Evolutionary conservation across 768 basidiomycete genomes (phyloP).

Genomic region (Rhodotorula sphaerocarpa): DNA sequence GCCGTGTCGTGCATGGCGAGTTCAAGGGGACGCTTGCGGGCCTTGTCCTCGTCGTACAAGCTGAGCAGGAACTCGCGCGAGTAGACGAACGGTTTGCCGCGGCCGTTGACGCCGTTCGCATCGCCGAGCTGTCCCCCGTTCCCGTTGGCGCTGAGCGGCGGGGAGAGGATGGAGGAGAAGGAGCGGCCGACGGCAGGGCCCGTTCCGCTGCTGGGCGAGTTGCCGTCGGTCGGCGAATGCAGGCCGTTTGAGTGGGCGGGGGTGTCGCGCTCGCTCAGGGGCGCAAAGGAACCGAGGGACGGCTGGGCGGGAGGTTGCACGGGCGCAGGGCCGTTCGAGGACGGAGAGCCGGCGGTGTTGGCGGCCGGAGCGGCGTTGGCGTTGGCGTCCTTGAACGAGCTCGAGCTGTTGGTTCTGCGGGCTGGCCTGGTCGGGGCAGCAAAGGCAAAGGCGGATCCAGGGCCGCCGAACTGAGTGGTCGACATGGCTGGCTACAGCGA

Average conservation of each 20-base stretch:
- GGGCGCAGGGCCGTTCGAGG: background rate
- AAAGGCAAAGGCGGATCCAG: constrained; percentile 30
- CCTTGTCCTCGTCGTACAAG: constrained; percentile 36
- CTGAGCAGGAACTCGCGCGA: constrained; percentile 32
- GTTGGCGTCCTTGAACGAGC: constrained; percentile 10
- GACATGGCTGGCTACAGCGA: constrained; percentile 4
- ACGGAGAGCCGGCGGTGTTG: background rate
- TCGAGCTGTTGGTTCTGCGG: constrained; percentile 11
- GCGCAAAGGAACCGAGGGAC: constrained; percentile 19
- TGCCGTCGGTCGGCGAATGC: no score
- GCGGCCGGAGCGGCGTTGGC: background rate
- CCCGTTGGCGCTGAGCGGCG: background rate
- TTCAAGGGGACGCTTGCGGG: constrained; percentile 27
- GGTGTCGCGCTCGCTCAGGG: background rate
- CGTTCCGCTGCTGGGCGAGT: background rate
- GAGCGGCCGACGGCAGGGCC: constrained; percentile 5
- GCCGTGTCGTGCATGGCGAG: constrained; percentile 29
- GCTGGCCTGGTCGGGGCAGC: constrained; percentile 24
- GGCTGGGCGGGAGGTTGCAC: constrained; percentile 22
- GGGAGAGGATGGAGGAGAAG: constrained; percentile 31
- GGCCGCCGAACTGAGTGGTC: constrained; percentile 9
- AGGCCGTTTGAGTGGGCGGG: background rate
- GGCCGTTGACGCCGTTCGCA: background rate
- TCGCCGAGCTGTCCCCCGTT: constrained; percentile 3
- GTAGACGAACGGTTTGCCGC: constrained; percentile 32